Evolutionary conservation across 352 stramenopile species (phyloP), one percentile per base, ranked within the genome.

Genomic region (Globisporangium alternatum): DNA sequence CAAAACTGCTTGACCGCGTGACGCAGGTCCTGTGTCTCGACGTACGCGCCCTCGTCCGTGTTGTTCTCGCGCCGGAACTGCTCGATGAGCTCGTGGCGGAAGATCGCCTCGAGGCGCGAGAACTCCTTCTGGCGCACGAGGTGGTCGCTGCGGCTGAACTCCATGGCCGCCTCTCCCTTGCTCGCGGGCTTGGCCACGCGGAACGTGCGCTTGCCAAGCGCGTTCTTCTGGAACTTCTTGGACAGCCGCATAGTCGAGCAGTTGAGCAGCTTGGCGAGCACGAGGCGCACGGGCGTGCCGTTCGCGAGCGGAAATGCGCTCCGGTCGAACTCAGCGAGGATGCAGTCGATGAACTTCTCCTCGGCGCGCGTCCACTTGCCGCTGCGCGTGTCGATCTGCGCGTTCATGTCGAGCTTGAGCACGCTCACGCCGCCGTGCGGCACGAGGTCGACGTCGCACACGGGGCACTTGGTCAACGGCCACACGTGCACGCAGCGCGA

Each of bases 191-290:
- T 92, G 8, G 74, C 74, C 49, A 95, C 77, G 13, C 83, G 80
- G 66, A 92, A 95, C n/a, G 86, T 95, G 17, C 85, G 74, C 64
- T 95, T 95, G 33, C 86, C 86, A 37, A 95, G 68, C 33, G 86
- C 86, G 64, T 95, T 95, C 70, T 93, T 93, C 65, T 95, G 86
- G 62, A 95, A 95, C 69, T 95, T 95, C 67, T 95, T 95, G 17
- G 86, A 95, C 33, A 95, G 67, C 25, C 86, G 76, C 86, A 95
- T 95, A n/a, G 86, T 91, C 56, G 84, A 93, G 68, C 86, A 95
- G 67, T 95, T 95, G 56, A 95, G 86, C 66, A 95, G 74, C 70
- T 88, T 92, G 37, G 86, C 84, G 13, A 95, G 73, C 64, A 92
- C 84, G 21, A 95, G 72, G 1, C 86, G 86, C 64, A 95, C 87